Evolutionary conservation across 805 yeast genomes (phyloP).

Genomic region (Dipodascopsis tothii): DNA sequence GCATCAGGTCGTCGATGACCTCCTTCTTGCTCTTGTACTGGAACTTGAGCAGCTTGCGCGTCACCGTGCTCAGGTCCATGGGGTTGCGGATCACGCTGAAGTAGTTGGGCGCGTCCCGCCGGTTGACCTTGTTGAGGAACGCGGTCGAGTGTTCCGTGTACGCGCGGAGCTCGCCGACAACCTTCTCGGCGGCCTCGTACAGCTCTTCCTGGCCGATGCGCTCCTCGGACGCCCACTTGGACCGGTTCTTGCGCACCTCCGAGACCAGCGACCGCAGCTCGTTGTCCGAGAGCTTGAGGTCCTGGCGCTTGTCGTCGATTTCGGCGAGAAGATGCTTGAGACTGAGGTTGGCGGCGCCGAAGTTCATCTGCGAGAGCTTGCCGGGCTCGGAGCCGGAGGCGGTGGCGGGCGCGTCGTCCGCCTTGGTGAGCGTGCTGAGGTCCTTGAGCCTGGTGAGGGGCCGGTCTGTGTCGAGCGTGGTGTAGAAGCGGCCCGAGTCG

Average conservation of each 20-base stretch:
- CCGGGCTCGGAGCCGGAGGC: no score
- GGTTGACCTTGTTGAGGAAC: conserved; percentile 88
- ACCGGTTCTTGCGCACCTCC: conserved; percentile 90
- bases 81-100: conserved; percentile 83
- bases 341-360: conserved; percentile 70
- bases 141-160: conserved; percentile 96
- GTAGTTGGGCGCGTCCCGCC: conserved; percentile 96
- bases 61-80: conserved; percentile 92
- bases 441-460: no score
- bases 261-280: conserved; percentile 78
- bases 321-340: conserved; percentile 66
- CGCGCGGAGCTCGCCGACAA: conserved; percentile 78
- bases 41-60: conserved; percentile 76
- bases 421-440: no score
- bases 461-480: neutral
- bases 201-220: conserved; percentile 94
- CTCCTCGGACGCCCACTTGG: conserved; percentile 83
- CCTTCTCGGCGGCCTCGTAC: conserved; percentile 95
- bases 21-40: conserved; percentile 79
- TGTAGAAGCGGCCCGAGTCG: no score
- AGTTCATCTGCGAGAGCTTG: conserved; percentile 24
- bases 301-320: conserved; percentile 74
- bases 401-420: no score
- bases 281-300: conserved; percentile 60
- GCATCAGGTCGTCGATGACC: conserved; percentile 90